Base-by-base conservation (phyloP, 2,329 filamentous ascomycete genomes). In the Aureobasidium musti region DNA sequence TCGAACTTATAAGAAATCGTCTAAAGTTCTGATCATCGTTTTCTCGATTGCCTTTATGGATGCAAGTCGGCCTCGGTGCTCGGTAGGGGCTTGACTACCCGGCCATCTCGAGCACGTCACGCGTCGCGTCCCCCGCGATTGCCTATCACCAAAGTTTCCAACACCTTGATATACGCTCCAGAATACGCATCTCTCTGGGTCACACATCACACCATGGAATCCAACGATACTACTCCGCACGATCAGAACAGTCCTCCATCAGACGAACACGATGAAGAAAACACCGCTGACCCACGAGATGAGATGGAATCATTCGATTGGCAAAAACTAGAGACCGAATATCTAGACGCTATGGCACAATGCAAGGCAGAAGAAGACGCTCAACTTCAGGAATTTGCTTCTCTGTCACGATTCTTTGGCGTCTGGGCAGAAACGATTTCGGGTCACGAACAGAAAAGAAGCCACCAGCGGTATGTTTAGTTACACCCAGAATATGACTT, bases 391-490 rank as follows among this genome's bases (percentile, higher is more conserved):
- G 74, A 76, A 11, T 77, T 75, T 67, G 59, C 66, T 5, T 30
- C 67, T 49, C 80, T 93, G n/a, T 59, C 47, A 30, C 70, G 96
- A 91, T 90, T 90, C 75, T 96, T 96, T 76, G 84, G 84, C 67
- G 80, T 88, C 41, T 97, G 93, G 92, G 90, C 91, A 28, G 83
- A 88, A 23, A 86, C 90, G 14, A 89, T 90, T 0, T 84, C 87
- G 37, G 79, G 82, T 13, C 87, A 91, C 68, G 93, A 97, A 76
- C 87, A 90, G 65, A 88, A 89, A 67, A 86, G 93, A 66, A 90
- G 91, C 28, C 83, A 87, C 69, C 94, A 94, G 77, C 87, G 92
- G 89, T 89, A 76, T 68, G 64, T 23, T 67, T 70, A 35, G 39
- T 39, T 28, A 35, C 23, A 17, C 21, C 10, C 35, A 52, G 19